These are phyloP conservation scores for Nidularia pulvinata DNA, from an alignment of 768 basidiomycete species.

Conservation along the genomic window DNA sequence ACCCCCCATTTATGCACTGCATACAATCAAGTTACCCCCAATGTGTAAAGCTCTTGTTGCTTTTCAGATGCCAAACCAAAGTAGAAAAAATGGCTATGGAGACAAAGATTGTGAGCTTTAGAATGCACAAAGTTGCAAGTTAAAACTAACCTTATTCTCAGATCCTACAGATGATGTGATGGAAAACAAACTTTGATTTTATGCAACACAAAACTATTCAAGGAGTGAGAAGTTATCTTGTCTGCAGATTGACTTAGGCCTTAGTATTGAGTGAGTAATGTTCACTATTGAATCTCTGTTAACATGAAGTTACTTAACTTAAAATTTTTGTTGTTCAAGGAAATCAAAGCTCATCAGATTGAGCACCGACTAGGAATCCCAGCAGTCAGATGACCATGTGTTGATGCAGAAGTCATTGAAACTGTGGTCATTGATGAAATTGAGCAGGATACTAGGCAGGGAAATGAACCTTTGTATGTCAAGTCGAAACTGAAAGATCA, in stretches of 20 bases:
- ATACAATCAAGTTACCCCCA: not conserved
- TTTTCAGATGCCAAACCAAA: slow-evolving; percentile 1
- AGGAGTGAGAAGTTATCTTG: not conserved
- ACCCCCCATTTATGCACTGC: too few species aligned
- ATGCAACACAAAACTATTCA: not conserved
- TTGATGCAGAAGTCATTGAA: not conserved
- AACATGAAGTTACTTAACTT: not conserved
- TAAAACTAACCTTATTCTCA: too few species aligned
- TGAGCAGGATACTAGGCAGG: slow-evolving; percentile 9
- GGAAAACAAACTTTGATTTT: not conserved
- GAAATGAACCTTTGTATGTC: slow-evolving; percentile 10
- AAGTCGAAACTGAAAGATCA: slow-evolving; percentile 4
- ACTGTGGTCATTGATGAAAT: slow-evolving; percentile 9
- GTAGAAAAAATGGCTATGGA: slow-evolving; percentile 4
- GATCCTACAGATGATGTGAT: too few species aligned
- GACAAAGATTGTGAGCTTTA: slow-evolving; percentile 2
- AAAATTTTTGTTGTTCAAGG: not conserved
- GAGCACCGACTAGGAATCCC: slow-evolving; percentile 1
- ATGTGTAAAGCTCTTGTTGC: not conserved
- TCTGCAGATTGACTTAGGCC: not conserved
- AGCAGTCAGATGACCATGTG: not conserved
- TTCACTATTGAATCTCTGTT: not conserved
- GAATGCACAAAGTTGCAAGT: too few species aligned
- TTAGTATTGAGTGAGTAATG: not conserved
- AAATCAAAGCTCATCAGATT: not conserved